Conservation (phyloP, 1,284 basidiomycete genomes). For the Cystobasidium sp. region DNA sequence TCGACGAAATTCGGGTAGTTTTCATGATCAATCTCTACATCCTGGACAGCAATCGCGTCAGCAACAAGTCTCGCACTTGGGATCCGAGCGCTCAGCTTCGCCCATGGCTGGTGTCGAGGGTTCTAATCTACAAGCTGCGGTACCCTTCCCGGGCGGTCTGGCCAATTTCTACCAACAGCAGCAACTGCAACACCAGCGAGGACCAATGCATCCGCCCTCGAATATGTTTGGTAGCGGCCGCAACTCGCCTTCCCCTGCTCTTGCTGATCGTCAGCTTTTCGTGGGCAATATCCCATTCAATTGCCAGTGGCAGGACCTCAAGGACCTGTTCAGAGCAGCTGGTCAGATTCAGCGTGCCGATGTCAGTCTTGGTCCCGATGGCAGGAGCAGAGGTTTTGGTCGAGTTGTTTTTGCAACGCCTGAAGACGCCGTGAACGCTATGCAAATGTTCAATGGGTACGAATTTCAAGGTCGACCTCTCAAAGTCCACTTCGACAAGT, state of each 20-base stretch:
- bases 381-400: conserved; percentile 83
- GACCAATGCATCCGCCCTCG: background rate
- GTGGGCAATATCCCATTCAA: conserved; percentile 87
- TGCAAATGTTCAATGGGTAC: conserved; percentile 60
- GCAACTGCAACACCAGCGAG: background rate
- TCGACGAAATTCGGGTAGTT: background rate
- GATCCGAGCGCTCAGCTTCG: background rate
- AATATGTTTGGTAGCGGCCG: conserved; percentile 13
- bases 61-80: conserved; percentile 2
- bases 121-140: conserved; percentile 1
- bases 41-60: conserved; percentile 5
- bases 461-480: conserved; percentile 82
- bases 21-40: conserved; percentile 1
- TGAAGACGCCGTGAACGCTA: conserved; percentile 81
- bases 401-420: conserved; percentile 83
- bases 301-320: conserved; percentile 96
- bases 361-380: conserved; percentile 82
- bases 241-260: conserved; percentile 40
- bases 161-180: conserved; percentile 35
- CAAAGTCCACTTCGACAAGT: conserved; percentile 86
- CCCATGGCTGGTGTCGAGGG: background rate
- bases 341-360: conserved; percentile 94
- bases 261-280: conserved; percentile 63
- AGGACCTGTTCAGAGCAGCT: conserved; percentile 92
- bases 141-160: conserved; percentile 34